Evolutionary conservation across 805 yeast species (phyloP).

Genomic region (Cephaloascus fragrans): DNA sequence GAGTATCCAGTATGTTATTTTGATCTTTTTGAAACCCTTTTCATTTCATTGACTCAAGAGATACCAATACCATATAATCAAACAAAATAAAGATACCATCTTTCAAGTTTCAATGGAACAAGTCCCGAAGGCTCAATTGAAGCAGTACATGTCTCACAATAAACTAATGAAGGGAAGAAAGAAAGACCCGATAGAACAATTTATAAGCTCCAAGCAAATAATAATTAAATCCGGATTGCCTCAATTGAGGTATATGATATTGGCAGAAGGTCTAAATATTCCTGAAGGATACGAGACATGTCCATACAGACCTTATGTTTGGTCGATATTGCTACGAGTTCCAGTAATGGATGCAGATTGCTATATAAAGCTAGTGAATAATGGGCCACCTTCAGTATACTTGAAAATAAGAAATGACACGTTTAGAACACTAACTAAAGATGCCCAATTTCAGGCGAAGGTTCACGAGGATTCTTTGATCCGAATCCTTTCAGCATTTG

Average conservation of each 20-base stretch:
- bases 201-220: slow-evolving; percentile 11
- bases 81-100: too few relatives aligned
- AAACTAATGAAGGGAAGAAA: slow-evolving; percentile 6
- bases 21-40: too few relatives aligned
- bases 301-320: slow-evolving; percentile 64
- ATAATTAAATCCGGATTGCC: slow-evolving; percentile 6
- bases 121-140: not conserved
- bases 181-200: slow-evolving; percentile 12
- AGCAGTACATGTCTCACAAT: not conserved
- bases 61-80: too few relatives aligned
- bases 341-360: slow-evolving; percentile 46
- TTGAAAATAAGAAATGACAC: slow-evolving; percentile 78
- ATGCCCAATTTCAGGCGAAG: slow-evolving; percentile 46
- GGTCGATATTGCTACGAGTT: slow-evolving; percentile 68
- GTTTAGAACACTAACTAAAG: slow-evolving; percentile 75
- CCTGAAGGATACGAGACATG: slow-evolving; percentile 43
- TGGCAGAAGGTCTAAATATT: slow-evolving; percentile 27
- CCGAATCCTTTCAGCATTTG: slow-evolving; percentile 65
- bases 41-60: too few relatives aligned
- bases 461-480: slow-evolving; percentile 65
- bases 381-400: slow-evolving; percentile 51
- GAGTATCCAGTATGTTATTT: too few relatives aligned
- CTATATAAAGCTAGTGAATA: slow-evolving; percentile 43
- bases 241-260: slow-evolving; percentile 12
- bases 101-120: not conserved